Evolutionary conservation across 495 filamentous ascomycete genomes (phyloP), one percentile per base, ranked within the genome.

Genomic region (Penicillium ucsense): DNA sequence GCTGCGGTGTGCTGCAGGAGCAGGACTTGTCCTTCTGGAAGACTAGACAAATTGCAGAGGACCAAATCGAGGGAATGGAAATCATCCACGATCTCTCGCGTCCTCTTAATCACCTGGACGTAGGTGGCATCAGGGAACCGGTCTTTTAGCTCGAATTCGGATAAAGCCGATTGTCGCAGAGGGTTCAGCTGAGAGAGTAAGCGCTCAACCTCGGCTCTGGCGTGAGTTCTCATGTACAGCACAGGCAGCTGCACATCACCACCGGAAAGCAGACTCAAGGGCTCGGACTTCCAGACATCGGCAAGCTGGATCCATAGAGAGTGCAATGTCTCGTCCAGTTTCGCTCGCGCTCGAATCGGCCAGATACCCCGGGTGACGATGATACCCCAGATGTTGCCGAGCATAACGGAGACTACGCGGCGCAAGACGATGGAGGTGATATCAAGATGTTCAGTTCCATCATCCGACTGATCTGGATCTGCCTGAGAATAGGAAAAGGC

Each of bases 41-140:
- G 78, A 29, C 77, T 77, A 8, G 84, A 74, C 41, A 86, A 84
- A 60, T 90, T 91, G 62, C 84, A 70, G 47, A 95, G 86, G 53
- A 95, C 82, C 2, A 95, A 80, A 56, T 89, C 92, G 84, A 98
- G 94, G 32, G 91, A 87, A 61, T 95, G 86, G 60, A 97, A 94
- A 20, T 85, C 81, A 64, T 97, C 89, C 8, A 96, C 78, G 63
- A 95, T 87, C 34, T 80, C 79, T 38, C 84, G 77, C 3, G 90
- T 94, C 29, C 84, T 82, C 9, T 79, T 75, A 57, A 95, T 74
- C 37, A 96, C 82, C 29, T 80, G 78, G n/a, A 75, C 73, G 50
- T 88, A 87, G 33, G 73, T 73, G 8, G 68, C 73, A 34, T 82
- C 74, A 2, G 87, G 86, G 53, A 98, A 98, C 1, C 89, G 84